A percentile compares a stretch with the other conserved stretches of the same genome.
phyloP scores from a whole-genome alignment of 176 grass and related monocot species.

The Zoysia pacifica region DNA sequence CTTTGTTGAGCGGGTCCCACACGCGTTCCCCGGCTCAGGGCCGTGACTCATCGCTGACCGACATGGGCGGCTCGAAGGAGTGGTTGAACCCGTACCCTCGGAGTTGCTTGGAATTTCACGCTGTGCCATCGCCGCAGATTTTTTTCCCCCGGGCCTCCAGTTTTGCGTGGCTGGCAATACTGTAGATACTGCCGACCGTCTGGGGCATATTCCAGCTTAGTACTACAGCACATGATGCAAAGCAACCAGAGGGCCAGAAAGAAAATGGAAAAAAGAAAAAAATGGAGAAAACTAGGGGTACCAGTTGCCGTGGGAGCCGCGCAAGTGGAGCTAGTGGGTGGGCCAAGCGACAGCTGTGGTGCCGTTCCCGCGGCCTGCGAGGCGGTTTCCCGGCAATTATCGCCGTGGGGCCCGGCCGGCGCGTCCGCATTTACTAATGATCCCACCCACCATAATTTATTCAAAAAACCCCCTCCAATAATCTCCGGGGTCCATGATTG shows the following conservation, averaged over 20 bases:
- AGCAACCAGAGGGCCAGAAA: neutral
- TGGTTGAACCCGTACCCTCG: rapidly evolving
- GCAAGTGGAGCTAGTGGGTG: conserved; percentile 34
- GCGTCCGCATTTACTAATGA: conserved; percentile 32
- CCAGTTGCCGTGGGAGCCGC: conserved; percentile 37
- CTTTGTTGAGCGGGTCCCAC: conserved; percentile 24
- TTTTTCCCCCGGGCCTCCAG: neutral
- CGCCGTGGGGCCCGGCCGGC: conserved; percentile 13
- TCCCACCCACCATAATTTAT: neutral
- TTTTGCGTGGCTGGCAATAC: neutral
- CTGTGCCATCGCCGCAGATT: neutral
- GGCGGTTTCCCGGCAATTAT: conserved; percentile 34
- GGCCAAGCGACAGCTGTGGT: conserved; percentile 28
- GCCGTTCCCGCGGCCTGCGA: conserved; percentile 34
- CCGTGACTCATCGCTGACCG: neutral
- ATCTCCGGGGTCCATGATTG: neutral
- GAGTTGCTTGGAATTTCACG: neutral
- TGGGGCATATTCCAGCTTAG: no score
- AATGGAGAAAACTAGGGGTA: neutral
- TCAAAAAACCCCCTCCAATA: neutral
- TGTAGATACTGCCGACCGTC: neutral
- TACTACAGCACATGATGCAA: no score
- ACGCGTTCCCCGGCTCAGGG: neutral
- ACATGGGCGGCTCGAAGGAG: conserved; percentile 12
- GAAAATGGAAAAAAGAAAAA: neutral